Evolutionary conservation across 495 filamentous ascomycete species (phyloP).

Genomic region (Tuber melanosporum): DNA sequence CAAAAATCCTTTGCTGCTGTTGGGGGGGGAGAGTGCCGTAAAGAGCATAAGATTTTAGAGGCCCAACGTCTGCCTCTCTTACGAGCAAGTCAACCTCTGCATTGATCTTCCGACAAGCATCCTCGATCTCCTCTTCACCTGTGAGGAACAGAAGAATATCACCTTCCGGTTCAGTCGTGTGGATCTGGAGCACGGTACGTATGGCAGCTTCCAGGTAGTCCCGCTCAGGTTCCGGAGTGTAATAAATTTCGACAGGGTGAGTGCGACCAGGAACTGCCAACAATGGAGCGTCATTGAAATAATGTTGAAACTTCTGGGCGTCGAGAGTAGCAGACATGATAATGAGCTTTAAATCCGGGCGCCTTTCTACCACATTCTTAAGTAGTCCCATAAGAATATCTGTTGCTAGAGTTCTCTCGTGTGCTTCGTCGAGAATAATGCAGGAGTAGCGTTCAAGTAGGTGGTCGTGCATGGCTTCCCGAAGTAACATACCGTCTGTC

Average conservation of each 20-base stretch:
- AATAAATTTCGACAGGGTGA: conserved; percentile 96
- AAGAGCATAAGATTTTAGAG: conserved; percentile 81
- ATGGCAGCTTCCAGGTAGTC: conserved; percentile 96
- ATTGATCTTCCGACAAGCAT: conserved; percentile 82
- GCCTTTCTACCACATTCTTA: conserved; percentile 71
- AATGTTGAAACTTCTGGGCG: conserved; percentile 95
- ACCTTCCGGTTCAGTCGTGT: conserved; percentile 83
- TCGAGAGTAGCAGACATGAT: conserved; percentile 98
- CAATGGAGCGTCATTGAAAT: conserved; percentile 89
- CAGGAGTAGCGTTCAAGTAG: conserved; percentile 86
- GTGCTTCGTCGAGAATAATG: conserved; percentile 97
- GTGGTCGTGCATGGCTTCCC: conserved; percentile 97
- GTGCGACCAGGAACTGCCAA: conserved; percentile 93
- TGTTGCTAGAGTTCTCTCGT: conserved; percentile 91
- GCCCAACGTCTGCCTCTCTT: conserved; percentile 82
- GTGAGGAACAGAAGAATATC: conserved; percentile 96
- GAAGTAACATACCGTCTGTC: conserved; percentile 98
- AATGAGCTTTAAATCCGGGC: conserved; percentile 87
- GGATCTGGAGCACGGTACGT: conserved; percentile 91
- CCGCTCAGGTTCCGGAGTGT: conserved; percentile 90
- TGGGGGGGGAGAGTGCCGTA: conserved; percentile 88
- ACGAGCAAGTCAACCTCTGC: conserved; percentile 87
- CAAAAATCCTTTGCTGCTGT: conserved; percentile 93
- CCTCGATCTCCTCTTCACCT: conserved; percentile 98
- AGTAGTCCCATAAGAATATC: conserved; percentile 94